A percentile compares a stretch with the other conserved stretches of the same genome.
Conservation (phyloP, 2,329 filamentous ascomycete species). For the Hymenoscyphus scutula region DNA sequence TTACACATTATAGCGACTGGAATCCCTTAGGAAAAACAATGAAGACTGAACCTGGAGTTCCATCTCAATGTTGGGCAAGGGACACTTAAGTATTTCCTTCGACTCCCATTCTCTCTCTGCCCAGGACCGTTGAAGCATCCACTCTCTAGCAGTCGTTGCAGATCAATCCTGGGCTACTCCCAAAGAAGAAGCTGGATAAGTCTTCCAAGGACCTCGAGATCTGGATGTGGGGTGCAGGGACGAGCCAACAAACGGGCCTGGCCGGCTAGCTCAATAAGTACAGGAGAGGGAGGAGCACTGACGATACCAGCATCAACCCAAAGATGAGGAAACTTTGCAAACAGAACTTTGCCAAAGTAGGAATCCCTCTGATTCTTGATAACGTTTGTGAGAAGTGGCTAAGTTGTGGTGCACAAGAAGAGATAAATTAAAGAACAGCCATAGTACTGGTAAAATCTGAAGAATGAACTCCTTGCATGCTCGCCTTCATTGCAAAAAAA, state of each 20-base stretch:
- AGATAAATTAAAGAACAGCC: background rate
- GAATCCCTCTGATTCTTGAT: too few species aligned
- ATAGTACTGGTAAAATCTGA: too few species aligned
- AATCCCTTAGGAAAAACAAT: background rate
- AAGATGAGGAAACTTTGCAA: background rate
- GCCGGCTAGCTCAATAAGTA: background rate
- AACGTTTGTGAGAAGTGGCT: background rate
- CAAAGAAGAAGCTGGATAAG: slow-evolving; percentile 16
- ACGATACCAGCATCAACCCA: background rate
- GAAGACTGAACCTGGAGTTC: background rate
- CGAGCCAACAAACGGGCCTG: background rate
- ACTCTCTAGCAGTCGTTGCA: background rate
- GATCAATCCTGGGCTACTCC: slow-evolving; percentile 14
- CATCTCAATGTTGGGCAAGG: background rate
- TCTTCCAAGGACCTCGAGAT: background rate
- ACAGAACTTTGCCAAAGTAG: background rate
- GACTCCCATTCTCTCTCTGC: background rate
- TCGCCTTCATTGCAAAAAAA: background rate
- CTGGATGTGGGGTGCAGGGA: slow-evolving; percentile 12
- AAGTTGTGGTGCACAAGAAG: background rate
- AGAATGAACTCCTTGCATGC: background rate
- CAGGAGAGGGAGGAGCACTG: background rate
- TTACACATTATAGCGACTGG: slow-evolving; percentile 5
- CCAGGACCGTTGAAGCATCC: background rate
- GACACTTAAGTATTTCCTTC: slow-evolving; percentile 10